These are phyloP conservation scores for Arthroderma sp. DNA, from an alignment of 2,329 filamentous ascomycete genomes.

Conservation along the genomic window DNA sequence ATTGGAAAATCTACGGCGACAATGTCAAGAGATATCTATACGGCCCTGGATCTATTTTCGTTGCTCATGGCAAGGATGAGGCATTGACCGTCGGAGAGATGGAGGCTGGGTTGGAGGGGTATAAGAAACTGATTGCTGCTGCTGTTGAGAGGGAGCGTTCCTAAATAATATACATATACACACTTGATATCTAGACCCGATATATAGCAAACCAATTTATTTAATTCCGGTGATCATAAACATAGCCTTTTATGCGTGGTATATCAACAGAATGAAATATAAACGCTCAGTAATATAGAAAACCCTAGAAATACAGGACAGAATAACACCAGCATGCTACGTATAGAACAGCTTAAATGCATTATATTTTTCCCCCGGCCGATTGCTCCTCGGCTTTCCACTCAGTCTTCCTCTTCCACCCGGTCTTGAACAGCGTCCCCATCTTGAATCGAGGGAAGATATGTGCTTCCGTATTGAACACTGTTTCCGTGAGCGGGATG, in stretches of 20 bases:
- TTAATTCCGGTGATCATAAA: not conserved
- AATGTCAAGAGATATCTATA: conserved; percentile 46
- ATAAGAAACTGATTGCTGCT: conserved; percentile 52
- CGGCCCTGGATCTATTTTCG: conserved; percentile 59
- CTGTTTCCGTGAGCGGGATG: conserved; percentile 71
- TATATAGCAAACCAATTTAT: not conserved
- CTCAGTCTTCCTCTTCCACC: conserved; percentile 26
- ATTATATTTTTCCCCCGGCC: not conserved
- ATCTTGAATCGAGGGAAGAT: conserved; percentile 78
- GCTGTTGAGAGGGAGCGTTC: conserved; percentile 15
- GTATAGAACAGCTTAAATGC: not conserved
- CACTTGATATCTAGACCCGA: not conserved
- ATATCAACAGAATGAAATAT: not conserved
- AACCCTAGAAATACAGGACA: not conserved
- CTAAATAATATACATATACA: not conserved
- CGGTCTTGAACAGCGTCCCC: conserved; percentile 35
- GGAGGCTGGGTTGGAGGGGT: conserved; percentile 66
- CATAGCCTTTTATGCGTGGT: not conserved
- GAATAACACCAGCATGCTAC: not conserved
- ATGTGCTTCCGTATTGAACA: conserved; percentile 95
- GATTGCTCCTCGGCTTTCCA: not conserved
- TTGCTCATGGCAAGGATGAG: conserved; percentile 79
- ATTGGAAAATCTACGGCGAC: conserved; percentile 55
- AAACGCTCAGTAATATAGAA: not conserved
- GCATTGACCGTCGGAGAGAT: conserved; percentile 63